Conservation (phyloP, 257 asterid species). For the Henckelia pumila region DNA sequence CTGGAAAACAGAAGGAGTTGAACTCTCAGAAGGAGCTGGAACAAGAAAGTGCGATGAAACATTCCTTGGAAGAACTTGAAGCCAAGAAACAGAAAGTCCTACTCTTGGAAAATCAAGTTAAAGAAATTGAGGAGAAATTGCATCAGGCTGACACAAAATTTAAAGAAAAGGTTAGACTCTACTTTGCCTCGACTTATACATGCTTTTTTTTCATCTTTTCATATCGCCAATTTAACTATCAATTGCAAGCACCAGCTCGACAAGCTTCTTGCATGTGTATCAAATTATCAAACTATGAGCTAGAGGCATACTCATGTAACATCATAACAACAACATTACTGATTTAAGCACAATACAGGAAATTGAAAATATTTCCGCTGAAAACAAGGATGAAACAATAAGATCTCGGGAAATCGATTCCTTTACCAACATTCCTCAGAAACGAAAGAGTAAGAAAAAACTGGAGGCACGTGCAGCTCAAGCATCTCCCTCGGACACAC, state of each 20-base stretch:
- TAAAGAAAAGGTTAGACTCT: slow-evolving; percentile 62
- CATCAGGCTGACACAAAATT: slow-evolving; percentile 59
- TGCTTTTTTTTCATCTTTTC: slow-evolving; percentile 1
- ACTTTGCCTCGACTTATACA: background rate
- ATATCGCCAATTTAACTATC: background rate
- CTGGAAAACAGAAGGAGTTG: slow-evolving; percentile 52
- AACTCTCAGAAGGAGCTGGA: slow-evolving; percentile 50
- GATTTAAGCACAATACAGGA: slow-evolving; percentile 37
- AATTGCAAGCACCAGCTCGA: background rate
- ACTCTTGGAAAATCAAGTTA: slow-evolving; percentile 50
- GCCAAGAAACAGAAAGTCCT: slow-evolving; percentile 53
- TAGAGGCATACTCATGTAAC: background rate
- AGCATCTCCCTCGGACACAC: slow-evolving; percentile 38
- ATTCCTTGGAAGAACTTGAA: slow-evolving; percentile 53
- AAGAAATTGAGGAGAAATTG: slow-evolving; percentile 57
- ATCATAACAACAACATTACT: background rate
- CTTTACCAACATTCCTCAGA: slow-evolving; percentile 41
- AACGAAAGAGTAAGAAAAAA: slow-evolving; percentile 68
- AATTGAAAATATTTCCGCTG: slow-evolving; percentile 29
- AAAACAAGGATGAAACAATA: slow-evolving; percentile 39
- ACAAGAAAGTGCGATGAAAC: slow-evolving; percentile 53
- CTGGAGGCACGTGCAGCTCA: slow-evolving; percentile 46
- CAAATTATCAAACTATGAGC: background rate
- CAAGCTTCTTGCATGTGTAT: background rate
- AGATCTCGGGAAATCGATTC: slow-evolving; percentile 60